Evolutionary conservation across 768 basidiomycete genomes (phyloP), one percentile per base, ranked within the genome.

Genomic region (Neoboletus magnificus): DNA sequence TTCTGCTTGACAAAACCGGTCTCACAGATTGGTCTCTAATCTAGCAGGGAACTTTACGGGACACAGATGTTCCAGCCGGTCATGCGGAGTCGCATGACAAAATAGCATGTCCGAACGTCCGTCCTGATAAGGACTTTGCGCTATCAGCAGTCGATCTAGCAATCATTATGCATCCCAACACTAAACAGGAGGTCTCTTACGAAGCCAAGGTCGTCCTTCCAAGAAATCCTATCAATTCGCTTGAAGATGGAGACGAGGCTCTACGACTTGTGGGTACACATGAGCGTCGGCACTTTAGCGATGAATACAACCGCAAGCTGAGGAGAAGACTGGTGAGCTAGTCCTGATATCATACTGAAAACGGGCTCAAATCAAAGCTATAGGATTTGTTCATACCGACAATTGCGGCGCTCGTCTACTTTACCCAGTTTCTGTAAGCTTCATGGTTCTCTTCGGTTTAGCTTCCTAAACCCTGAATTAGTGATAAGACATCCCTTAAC

Each of bases 191-290:
- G 11, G 39, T 27, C 32, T 52, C 40, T 33, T 29, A 15, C 10
- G 39, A 41, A 27, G n/a, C 23, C 40, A 54, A 35, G 11, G 20
- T 2, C 9, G 27, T 16, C 22, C 6, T 5, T 55, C 16, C 25
- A n/a, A 20, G 13, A 20, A 35, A 29, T 36, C 16, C 12, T 9
- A 36, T 46, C 32, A 12, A 40, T 2, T 30, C 27, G 2, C 42
- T 20, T 3, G 47, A 37, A n/a, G 44, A 57, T 40, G 83, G 80
- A n/a, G 82, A 85, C 60, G 85, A 85, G 62, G 84, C 85, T 6
- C 74, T 85, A 20, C 45, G 45, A 29, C 29, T 46, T 13, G 45
- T 46, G 16, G 13, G 83, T 10, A 69, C 73, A 9, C 77, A 80
- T 58, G 71, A 80, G 29, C 73, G 74, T 12, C 62, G 67, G 15